Evolutionary conservation across 2,329 filamentous ascomycete genomes (phyloP), one percentile per base, ranked within the genome.

Genomic region (Penicillium sp.): DNA sequence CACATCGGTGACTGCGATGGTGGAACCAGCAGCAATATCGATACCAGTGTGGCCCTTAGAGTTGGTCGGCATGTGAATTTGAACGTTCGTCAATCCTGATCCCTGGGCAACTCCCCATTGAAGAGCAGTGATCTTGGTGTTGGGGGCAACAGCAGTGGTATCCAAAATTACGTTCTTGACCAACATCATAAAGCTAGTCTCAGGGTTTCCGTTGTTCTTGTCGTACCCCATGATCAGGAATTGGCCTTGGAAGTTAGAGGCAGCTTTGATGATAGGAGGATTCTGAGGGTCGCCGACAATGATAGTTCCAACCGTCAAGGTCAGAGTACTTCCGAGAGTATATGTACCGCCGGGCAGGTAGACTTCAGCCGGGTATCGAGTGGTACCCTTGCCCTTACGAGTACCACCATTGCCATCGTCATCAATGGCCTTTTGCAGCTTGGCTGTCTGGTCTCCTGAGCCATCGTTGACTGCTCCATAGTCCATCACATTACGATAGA

Each of bases 81-180:
- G 54, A 1, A 73, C 58, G 27, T 73, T 74, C 6, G 68, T 68
- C 47, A 74, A 53, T 3, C 70, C 70, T 2, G 68, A 65, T 1
- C 67, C 72, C 46, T 75, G 72, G 11, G 66, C 67, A 26, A 74
- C 69, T 19, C 68, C 68, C 72, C 72, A 75, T 50, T 74, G 68
- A n/a, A 73, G 53, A 3, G 70, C 63, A 5, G 65, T 68, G 16
- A 74, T 56, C 6, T 49, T 56, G 3, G 51, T 63, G 24, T 54
- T 56, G 0, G 58, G 24, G 0, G 56, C 8, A 1, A 74, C 56
- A 2, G 61, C 58, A 3, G 68, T 70, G 1, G 69, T 70, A 45
- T 73, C 71, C 6, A 74, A 41, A 33, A 73, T 62, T 0, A 74
- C 48, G 31, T 74, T 73, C 57, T 73, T 71, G 24, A 74, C 27